Conservation (phyloP, 495 filamentous ascomycete species). For the Friedmanniomyces simplex region DNA sequence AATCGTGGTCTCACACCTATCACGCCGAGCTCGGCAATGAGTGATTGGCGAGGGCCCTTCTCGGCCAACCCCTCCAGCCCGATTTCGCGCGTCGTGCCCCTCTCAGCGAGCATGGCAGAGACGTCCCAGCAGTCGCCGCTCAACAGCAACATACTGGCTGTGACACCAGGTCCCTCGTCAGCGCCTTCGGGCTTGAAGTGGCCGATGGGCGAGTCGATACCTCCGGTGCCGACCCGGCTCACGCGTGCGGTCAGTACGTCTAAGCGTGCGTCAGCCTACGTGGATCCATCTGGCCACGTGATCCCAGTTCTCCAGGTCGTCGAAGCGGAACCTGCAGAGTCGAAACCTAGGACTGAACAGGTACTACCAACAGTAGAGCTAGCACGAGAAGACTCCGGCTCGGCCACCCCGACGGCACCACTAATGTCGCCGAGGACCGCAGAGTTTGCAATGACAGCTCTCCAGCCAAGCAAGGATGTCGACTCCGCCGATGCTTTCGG, state of each 20-base stretch:
- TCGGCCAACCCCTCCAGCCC: not conserved
- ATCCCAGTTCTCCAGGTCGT: conserved; percentile 15
- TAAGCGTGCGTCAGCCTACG: conserved; percentile 19
- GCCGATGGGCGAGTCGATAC: not conserved
- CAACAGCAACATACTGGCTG: not conserved
- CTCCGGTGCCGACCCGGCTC: conserved; percentile 1
- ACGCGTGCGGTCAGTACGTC: conserved; percentile 11
- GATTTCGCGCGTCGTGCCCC: not conserved
- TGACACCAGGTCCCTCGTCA: conserved; percentile 21
- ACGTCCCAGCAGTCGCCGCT: not conserved
- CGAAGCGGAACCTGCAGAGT: conserved; percentile 1
- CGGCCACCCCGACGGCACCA: conserved; percentile 12
- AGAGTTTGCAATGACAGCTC: conserved; percentile 30
- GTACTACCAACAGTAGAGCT: not conserved
- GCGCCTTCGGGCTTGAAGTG: conserved; percentile 22
- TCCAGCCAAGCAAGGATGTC: conserved; percentile 15
- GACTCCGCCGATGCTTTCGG: conserved; percentile 24
- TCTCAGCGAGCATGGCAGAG: conserved; percentile 3
- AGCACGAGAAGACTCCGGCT: not conserved
- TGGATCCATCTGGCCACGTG: conserved; percentile 20
- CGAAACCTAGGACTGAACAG: not conserved
- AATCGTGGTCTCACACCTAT: conserved; percentile 17
- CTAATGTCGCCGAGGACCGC: conserved; percentile 13
- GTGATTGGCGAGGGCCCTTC: conserved; percentile 18
- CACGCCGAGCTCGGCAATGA: conserved; percentile 18